Conservation (phyloP, 2,329 filamentous ascomycete species). For the Calonectria fujianensis region DNA sequence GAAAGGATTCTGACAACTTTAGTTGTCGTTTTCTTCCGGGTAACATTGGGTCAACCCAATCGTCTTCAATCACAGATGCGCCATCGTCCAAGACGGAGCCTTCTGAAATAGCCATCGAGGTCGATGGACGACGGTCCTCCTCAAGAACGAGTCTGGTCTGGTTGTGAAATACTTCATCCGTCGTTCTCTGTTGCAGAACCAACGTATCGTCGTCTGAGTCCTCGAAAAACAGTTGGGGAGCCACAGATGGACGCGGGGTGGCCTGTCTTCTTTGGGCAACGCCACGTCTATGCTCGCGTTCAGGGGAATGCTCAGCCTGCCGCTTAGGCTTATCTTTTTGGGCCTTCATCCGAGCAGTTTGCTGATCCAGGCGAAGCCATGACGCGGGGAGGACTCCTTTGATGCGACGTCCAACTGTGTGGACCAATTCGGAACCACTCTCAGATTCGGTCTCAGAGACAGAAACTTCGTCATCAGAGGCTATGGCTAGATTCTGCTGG, state of each 20-base stretch:
- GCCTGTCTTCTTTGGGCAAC: constrained; percentile 68
- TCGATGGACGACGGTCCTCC: constrained; percentile 23
- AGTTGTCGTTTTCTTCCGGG: constrained; percentile 64
- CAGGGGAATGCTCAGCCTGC: constrained; percentile 59
- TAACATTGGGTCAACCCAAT: constrained; percentile 71
- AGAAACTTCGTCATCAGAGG: constrained; percentile 34
- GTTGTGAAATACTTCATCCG: constrained; percentile 51
- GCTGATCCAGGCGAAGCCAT: constrained; percentile 77
- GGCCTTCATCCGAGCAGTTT: constrained; percentile 59
- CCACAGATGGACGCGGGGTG: constrained; percentile 52
- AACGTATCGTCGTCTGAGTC: constrained; percentile 67
- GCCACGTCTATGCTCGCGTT: constrained; percentile 66
- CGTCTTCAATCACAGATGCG: constrained; percentile 68
- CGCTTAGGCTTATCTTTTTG: constrained; percentile 55
- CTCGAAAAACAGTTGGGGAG: constrained; percentile 64
- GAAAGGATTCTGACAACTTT: constrained; percentile 53
- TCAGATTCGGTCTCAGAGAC: constrained; percentile 58
- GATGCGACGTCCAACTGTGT: constrained; percentile 67
- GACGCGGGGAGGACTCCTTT: constrained; percentile 80
- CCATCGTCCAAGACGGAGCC: constrained; percentile 55
- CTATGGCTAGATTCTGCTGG: constrained; percentile 21
- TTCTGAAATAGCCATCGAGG: constrained; percentile 31
- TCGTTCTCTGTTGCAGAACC: constrained; percentile 44
- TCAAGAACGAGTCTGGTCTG: constrained; percentile 54
- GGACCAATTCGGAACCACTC: constrained; percentile 65